Evolutionary conservation across 192 early-diverging fungal genomes (phyloP).

Genomic region (Coemansia interrupta): DNA sequence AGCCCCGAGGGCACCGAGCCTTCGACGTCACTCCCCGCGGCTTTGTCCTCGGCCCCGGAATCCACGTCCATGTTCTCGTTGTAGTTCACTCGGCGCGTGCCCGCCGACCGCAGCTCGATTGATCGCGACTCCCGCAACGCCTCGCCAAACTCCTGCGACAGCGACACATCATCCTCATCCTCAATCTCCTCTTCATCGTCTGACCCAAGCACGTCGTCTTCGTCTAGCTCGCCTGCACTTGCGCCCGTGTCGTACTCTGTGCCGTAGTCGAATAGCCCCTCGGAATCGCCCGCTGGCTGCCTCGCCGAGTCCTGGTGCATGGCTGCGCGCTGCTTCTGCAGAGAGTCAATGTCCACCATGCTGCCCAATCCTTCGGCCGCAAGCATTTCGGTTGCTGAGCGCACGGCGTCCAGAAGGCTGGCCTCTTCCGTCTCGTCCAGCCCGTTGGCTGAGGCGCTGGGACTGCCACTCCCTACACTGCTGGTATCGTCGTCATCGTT

Average conservation of each 20-base stretch:
- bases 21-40: no score
- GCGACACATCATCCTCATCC: neutral
- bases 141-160: neutral
- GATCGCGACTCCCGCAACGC: neutral
- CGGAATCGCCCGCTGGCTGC: no score
- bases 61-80: conserved; percentile 11
- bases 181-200: neutral
- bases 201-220: neutral
- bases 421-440: conserved; percentile 2
- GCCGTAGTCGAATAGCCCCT: no score
- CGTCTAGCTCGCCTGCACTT: neutral
- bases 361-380: conserved; percentile 37
- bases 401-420: conserved; percentile 28
- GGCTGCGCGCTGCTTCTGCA: conserved; percentile 14
- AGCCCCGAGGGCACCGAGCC: conserved; percentile 8
- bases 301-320: neutral
- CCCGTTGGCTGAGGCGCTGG: no score
- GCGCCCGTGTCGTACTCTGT: no score
- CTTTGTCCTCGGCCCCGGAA: neutral
- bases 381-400: conserved; percentile 35
- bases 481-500: conserved; percentile 9
- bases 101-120: conserved; percentile 2
- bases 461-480: no score
- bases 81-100: conserved; percentile 17
- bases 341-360: conserved; percentile 34